Conservation (phyloP, 129 eudicot species). For the Escallonia herrerae region DNA sequence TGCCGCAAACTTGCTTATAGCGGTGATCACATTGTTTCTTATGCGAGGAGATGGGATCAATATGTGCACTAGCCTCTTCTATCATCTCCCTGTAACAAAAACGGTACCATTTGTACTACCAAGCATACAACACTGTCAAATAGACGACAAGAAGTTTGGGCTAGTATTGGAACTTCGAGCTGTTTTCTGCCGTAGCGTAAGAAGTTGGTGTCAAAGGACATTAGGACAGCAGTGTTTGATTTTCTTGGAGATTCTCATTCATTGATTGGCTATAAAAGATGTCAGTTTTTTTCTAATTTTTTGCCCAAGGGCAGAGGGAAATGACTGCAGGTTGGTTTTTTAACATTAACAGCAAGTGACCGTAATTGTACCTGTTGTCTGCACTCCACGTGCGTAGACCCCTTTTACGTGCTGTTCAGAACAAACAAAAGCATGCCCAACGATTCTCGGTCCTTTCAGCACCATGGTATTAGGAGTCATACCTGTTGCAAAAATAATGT, state of each 20-base stretch:
- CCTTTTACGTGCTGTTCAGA: constrained; percentile 11
- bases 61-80: too few species aligned
- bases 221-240: constrained; percentile 3
- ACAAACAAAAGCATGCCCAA: constrained; percentile 19
- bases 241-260: constrained; percentile 16
- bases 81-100: too few species aligned
- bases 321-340: too few species aligned
- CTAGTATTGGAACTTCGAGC: constrained; percentile 12
- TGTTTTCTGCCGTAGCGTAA: constrained; percentile 4
- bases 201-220: constrained; percentile 1
- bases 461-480: not conserved
- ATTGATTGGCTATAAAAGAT: constrained; percentile 4
- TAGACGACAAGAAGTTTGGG: constrained; percentile 10
- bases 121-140: constrained; percentile 1
- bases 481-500: too few species aligned
- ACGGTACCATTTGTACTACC: too few species aligned
- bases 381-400: constrained; percentile 16
- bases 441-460: constrained; percentile 12
- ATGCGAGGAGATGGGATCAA: too few species aligned
- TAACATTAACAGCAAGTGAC: too few species aligned
- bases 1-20: too few species aligned
- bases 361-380: not conserved
- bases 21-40: too few species aligned
- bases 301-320: too few species aligned
- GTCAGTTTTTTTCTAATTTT: not conserved